Evolutionary conservation across 2,329 filamentous ascomycete species (phyloP), one percentile per base, ranked within the genome.

Genomic region (Penicillium sp.): DNA sequence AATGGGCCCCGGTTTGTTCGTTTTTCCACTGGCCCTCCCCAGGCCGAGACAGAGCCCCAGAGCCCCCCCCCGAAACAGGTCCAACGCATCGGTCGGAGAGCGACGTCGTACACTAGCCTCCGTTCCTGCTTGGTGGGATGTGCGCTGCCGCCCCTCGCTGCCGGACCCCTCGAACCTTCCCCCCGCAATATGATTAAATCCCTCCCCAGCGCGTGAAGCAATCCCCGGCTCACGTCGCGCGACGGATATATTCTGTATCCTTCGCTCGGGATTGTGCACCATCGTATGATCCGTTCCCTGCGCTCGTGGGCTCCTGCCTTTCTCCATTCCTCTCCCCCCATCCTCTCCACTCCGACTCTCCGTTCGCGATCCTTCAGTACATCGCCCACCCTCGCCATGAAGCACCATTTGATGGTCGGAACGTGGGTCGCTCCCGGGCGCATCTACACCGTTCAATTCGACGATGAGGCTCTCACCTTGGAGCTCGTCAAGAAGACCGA

Each of bases 401-500:
- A 91, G 74, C 92, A 96, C 76, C 91, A 96, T 80, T 83, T 96
- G 74, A 95, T 96, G 90, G 87, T 94, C 72, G 92, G 92, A 65
- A 96, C 92, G 58, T 96, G 92, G 92, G 94, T 91, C 63, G 90
- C 90, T 60, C 92, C 92, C 58, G 92, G 92, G 51, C 91, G 92
- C 75, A 95, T 96, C 72, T 95, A 95, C 78, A 96, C 92, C 0
- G 89, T 96, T 62, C 86, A 89, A 62, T 96, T 96, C 74, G 91
- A 96, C 79, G 91, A 94, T 68, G 90, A 93, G 77, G 87, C 86
- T 42, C 80, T 93, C 66, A 89, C 88, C 6, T 79, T 96, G 62
- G 85, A 89, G 67, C 78, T 95, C 71, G 80, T 96, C 72, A 93
- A 94, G 80, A 87, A 89, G 69, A 95, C 91, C 1, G 86, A 88